Percentiles rank a stretch among this genome's conserved stretches.
phyloP scores from a whole-genome alignment of 2,329 filamentous ascomycete genomes.

The Decorospora gaudefroyi region DNA sequence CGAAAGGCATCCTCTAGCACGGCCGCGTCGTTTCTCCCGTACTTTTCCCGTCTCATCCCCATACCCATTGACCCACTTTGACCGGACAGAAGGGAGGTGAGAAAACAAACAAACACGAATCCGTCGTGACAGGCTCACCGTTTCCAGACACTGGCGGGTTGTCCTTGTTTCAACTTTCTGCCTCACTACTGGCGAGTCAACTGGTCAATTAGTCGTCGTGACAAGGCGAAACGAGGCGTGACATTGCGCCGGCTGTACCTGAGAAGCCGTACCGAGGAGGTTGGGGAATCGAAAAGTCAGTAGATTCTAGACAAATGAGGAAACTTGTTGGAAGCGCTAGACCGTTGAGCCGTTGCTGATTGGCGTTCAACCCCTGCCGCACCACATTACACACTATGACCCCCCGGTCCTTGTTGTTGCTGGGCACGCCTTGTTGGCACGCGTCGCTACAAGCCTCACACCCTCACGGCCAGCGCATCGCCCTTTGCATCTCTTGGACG shows the following conservation, averaged over 20 bases:
- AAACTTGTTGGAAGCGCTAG: conserved; percentile 26
- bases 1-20: conserved; percentile 18
- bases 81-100: conserved; percentile 14
- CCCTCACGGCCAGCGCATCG: conserved; percentile 36
- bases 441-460: conserved; percentile 30
- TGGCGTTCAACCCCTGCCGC: conserved; percentile 28
- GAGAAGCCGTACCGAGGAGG: conserved; percentile 17
- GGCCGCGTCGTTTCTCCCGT: conserved; percentile 17
- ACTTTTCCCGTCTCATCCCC: conserved; percentile 17
- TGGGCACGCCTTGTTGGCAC: conserved; percentile 25
- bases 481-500: conserved; percentile 14
- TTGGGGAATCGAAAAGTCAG: conserved; percentile 27
- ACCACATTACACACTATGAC: conserved; percentile 17
- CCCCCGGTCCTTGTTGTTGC: no score
- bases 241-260: conserved; percentile 21
- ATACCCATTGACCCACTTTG: conserved; percentile 21
- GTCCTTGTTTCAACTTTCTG: conserved; percentile 10
- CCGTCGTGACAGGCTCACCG: conserved; percentile 22
- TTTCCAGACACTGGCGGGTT: conserved; percentile 21
- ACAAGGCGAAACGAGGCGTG: conserved; percentile 15
- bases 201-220: conserved; percentile 7
- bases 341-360: conserved; percentile 33
- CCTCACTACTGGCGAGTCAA: conserved; percentile 16
- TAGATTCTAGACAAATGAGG: conserved; percentile 36
- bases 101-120: conserved; percentile 33